Percentiles rank a stretch among this genome's conserved stretches.
Conservation (phyloP, 306 rosid genomes). For the Datisca glomerata region DNA sequence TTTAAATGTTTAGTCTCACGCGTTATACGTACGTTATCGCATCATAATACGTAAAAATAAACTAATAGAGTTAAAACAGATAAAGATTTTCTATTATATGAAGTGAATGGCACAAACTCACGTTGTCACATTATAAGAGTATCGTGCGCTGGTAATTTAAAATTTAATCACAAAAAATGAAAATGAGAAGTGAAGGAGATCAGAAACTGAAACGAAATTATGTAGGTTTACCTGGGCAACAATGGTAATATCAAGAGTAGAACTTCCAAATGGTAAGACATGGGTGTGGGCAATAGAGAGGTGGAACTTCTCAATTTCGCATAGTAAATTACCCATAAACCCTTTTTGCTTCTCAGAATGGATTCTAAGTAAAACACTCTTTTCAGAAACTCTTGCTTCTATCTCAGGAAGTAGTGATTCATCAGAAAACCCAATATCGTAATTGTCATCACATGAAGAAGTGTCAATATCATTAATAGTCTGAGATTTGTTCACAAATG, state of each 20-base stretch:
- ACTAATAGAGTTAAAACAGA: no score
- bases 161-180: no score
- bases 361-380: slow-evolving; percentile 50
- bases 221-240: slow-evolving; percentile 73
- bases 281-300: slow-evolving; percentile 25
- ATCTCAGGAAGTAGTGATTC: slow-evolving; percentile 29
- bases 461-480: slow-evolving; percentile 22
- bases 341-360: slow-evolving; percentile 45
- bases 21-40: no score
- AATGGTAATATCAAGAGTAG: slow-evolving; percentile 36
- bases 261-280: slow-evolving; percentile 37
- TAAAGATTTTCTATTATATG: no score
- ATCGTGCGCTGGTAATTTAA: no score
- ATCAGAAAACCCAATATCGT: background rate
- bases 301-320: slow-evolving; percentile 37
- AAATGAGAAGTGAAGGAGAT: background rate
- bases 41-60: no score
- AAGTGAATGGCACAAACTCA: no score
- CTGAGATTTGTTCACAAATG: slow-evolving; percentile 27
- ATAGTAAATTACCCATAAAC: slow-evolving; percentile 23
- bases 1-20: no score
- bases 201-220: no score
- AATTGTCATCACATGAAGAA: slow-evolving; percentile 38
- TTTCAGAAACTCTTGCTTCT: slow-evolving; percentile 49
- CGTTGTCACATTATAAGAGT: no score